Percentiles rank a stretch among this genome's conserved stretches.
These are phyloP conservation scores for Euryodendron excelsum DNA, from an alignment of 148 eudicot genomes.

Conservation along the genomic window DNA sequence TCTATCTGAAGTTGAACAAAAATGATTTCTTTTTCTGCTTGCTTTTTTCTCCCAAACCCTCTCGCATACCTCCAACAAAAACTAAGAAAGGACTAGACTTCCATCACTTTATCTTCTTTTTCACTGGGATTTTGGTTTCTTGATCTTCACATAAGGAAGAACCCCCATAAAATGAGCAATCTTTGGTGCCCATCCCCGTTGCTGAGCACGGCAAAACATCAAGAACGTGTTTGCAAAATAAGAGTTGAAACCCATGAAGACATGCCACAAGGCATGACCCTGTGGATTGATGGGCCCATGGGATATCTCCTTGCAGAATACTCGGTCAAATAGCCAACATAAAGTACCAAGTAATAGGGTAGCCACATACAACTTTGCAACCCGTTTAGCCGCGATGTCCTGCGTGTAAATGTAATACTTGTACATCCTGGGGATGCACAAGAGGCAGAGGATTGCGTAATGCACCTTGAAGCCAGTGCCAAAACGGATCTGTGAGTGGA, in stretches of 20 bases:
- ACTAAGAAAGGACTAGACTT: no score
- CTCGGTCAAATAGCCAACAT: slow-evolving; percentile 75
- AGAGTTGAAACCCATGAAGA: slow-evolving; percentile 80
- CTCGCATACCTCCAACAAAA: neutral
- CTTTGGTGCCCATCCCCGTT: slow-evolving; percentile 72
- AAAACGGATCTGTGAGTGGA: slow-evolving; percentile 63
- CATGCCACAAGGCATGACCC: slow-evolving; percentile 92
- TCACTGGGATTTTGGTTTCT: slow-evolving; percentile 77
- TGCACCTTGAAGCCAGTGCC: slow-evolving; percentile 63
- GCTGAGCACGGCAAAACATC: slow-evolving; percentile 96
- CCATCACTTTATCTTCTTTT: neutral
- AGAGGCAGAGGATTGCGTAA: slow-evolving; percentile 74
- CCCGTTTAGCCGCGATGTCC: slow-evolving; percentile 60
- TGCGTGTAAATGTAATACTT: slow-evolving; percentile 79
- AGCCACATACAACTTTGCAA: slow-evolving; percentile 60
- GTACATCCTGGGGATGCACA: slow-evolving; percentile 96
- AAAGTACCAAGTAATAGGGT: slow-evolving; percentile 56
- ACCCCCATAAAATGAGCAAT: slow-evolving; percentile 54
- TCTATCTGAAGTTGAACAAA: neutral
- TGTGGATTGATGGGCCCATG: slow-evolving; percentile 76
- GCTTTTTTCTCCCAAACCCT: neutral
- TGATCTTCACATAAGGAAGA: slow-evolving; percentile 80
- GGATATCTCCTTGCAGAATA: slow-evolving; percentile 58
- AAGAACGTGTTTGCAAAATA: slow-evolving; percentile 86
- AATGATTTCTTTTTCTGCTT: neutral